Percentiles rank a stretch among this genome's conserved stretches.
phyloP scores from a whole-genome alignment of 2,329 filamentous ascomycete species.

The Colletotrichum scovillei region DNA sequence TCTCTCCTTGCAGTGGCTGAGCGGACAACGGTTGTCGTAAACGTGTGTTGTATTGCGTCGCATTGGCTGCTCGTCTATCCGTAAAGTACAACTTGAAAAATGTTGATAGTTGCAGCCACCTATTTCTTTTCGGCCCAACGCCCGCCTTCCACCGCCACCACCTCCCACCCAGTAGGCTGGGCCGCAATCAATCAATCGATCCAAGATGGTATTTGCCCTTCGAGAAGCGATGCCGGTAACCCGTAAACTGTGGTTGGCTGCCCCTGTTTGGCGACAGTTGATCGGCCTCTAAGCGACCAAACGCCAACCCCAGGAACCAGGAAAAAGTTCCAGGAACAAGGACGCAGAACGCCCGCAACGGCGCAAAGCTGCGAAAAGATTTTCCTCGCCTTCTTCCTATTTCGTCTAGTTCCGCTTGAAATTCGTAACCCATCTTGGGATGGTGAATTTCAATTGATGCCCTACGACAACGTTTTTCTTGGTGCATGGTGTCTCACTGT shows the following conservation, averaged over 20 bases:
- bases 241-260: neutral
- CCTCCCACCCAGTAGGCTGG: neutral
- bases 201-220: neutral
- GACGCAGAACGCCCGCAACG: neutral
- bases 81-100: too few relatives aligned
- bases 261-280: constrained; percentile 17
- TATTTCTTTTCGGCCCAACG: constrained; percentile 15
- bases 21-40: neutral
- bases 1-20: neutral
- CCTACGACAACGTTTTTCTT: constrained; percentile 3
- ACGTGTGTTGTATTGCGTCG: neutral
- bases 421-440: neutral
- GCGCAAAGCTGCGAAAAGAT: neutral
- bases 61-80: neutral
- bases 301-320: constrained; percentile 13
- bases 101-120: constrained; percentile 5
- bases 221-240: neutral
- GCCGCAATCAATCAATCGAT: neutral
- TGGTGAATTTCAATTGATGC: constrained; percentile 19
- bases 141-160: constrained; percentile 1
- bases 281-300: constrained; percentile 15
- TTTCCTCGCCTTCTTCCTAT: neutral
- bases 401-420: constrained; percentile 7
- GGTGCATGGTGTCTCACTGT: neutral
- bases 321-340: neutral